phyloP scores from a whole-genome alignment of 2,329 filamentous ascomycete genomes.

The Stachybotrys chlorohalonatus region DNA sequence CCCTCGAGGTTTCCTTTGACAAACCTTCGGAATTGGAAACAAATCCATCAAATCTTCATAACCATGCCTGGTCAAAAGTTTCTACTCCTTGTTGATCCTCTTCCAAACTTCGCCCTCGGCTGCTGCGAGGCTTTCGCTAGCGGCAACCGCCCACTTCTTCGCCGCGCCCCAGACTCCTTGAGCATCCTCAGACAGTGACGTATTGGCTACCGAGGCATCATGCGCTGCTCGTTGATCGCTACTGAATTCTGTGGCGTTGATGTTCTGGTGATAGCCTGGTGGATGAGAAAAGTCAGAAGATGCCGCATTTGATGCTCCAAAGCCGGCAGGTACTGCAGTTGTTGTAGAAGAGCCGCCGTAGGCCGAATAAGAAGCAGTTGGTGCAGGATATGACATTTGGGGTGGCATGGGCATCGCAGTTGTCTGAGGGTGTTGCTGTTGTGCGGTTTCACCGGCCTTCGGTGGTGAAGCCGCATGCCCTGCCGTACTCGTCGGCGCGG shows the following conservation, averaged over 20 bases:
- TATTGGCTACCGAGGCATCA: slow-evolving; percentile 19
- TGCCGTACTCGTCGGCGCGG: slow-evolving; percentile 26
- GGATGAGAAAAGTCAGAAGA: slow-evolving; percentile 32
- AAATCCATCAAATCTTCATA: slow-evolving; percentile 6
- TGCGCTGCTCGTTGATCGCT: slow-evolving; percentile 36
- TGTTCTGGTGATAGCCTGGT: slow-evolving; percentile 48
- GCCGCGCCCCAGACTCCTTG: slow-evolving; percentile 46
- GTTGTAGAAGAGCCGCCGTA: slow-evolving; percentile 38
- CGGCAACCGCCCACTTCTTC: slow-evolving; percentile 48
- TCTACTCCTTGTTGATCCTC: slow-evolving; percentile 49
- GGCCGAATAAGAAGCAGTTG: slow-evolving; percentile 28
- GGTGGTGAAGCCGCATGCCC: slow-evolving; percentile 39
- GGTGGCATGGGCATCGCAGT: slow-evolving; percentile 34
- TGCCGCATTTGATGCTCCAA: slow-evolving; percentile 13
- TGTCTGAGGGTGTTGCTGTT: slow-evolving; percentile 22
- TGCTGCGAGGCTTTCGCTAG: slow-evolving; percentile 47
- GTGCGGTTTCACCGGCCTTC: slow-evolving; percentile 35
- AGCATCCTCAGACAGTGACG: slow-evolving; percentile 18
- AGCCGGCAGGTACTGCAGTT: slow-evolving; percentile 13
- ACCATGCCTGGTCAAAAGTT: neutral
- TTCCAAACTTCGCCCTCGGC: slow-evolving; percentile 56
- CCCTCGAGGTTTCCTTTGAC: no score
- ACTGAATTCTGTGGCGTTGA: slow-evolving; percentile 40
- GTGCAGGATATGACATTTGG: slow-evolving; percentile 41
- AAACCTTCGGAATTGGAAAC: neutral